Conservation (phyloP, 106 monocot genomes). For the Dendrobium huoshanense region DNA sequence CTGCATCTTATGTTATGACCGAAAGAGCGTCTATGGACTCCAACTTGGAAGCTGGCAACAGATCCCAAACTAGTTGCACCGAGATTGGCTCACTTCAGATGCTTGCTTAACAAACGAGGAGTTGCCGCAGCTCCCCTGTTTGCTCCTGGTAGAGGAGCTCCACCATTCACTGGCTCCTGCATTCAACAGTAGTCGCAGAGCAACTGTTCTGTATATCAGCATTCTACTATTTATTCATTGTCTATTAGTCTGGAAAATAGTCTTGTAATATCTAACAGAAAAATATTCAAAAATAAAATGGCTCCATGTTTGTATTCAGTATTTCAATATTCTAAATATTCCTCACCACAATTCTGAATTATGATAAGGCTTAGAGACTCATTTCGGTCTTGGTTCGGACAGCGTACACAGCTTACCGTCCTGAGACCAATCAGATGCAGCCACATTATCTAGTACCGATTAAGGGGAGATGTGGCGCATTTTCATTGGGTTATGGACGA, state of each 20-base stretch:
- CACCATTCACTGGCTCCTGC: conserved; percentile 64
- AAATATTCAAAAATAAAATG: not conserved
- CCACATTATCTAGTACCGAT: no score
- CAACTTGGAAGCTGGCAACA: conserved; percentile 51
- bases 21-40: conserved; percentile 78
- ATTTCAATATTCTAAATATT: no score
- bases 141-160: conserved; percentile 46
- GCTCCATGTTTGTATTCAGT: no score
- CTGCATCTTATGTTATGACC: not conserved
- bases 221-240: not conserved
- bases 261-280: not conserved
- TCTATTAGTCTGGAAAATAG: not conserved
- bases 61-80: conserved; percentile 37
- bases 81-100: conserved; percentile 75
- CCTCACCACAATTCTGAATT: no score
- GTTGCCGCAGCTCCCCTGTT: conserved; percentile 71
- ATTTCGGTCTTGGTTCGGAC: no score
- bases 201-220: not conserved
- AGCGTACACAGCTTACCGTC: no score
- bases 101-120: conserved; percentile 81
- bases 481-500: no score
- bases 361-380: no score
- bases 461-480: no score
- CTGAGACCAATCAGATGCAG: no score
- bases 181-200: conserved; percentile 33